Evolutionary conservation across 257 asterid genomes (phyloP).

Genomic region (Vinca minor): DNA sequence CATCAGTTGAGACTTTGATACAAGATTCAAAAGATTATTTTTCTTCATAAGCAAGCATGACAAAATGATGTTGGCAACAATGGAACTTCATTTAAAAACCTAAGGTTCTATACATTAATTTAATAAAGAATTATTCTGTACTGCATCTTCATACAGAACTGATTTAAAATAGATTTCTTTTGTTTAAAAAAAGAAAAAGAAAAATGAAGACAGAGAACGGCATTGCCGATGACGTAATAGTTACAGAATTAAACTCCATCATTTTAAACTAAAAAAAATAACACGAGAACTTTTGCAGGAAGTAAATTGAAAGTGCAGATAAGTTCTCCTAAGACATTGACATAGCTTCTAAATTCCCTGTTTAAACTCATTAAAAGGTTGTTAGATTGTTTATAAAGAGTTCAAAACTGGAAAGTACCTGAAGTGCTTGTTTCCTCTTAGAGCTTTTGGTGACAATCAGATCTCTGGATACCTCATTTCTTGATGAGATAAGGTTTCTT

Average conservation of each 20-base stretch:
- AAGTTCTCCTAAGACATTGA: neutral
- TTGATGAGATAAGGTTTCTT: conserved; percentile 86
- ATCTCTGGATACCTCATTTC: conserved; percentile 97
- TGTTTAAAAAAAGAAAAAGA: too few species aligned
- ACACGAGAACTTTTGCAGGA: neutral
- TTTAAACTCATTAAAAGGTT: neutral
- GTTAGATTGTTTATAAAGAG: conserved; percentile 9
- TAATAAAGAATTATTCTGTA: neutral
- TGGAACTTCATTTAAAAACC: too few species aligned
- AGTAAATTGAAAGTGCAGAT: neutral
- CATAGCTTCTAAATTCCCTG: neutral
- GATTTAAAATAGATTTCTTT: neutral
- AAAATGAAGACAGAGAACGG: too few species aligned
- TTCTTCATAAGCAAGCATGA: neutral
- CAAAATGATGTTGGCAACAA: neutral
- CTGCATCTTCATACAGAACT: neutral
- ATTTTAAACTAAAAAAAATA: neutral
- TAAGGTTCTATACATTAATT: too few species aligned
- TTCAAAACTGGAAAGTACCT: conserved; percentile 46
- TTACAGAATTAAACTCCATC: neutral
- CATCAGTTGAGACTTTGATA: neutral
- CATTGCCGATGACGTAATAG: neutral
- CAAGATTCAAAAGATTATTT: neutral
- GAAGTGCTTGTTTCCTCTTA: conserved; percentile 81
- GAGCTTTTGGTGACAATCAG: conserved; percentile 74